Conservation (phyloP, 2,329 filamentous ascomycete species). For the Gliomastix tumulicola region DNA sequence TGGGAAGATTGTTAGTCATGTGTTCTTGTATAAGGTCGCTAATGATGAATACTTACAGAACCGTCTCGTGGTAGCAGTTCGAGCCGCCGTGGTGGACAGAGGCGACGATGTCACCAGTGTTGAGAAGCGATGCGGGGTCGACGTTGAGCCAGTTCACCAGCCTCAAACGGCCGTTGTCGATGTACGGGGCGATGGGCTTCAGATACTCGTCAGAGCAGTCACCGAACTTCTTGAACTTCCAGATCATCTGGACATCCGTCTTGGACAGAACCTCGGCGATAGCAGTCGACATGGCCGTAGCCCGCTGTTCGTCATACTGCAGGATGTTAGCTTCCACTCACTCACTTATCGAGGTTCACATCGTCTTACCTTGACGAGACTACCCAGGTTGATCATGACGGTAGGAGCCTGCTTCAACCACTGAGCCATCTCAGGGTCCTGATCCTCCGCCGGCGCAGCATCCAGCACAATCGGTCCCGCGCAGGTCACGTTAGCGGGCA, state of each 20-base stretch:
- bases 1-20: conserved; percentile 9
- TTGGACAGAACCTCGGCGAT: conserved; percentile 8
- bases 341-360: too few species aligned
- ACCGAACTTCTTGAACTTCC: conserved; percentile 11
- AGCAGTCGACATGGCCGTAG: conserved; percentile 11
- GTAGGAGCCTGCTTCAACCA: conserved; percentile 14
- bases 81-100: conserved; percentile 26
- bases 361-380: too few species aligned
- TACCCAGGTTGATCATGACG: conserved; percentile 17
- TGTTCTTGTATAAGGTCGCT: background rate
- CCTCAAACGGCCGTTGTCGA: conserved; percentile 7
- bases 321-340: too few species aligned
- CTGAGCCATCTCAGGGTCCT: conserved; percentile 12
- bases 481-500: conserved; percentile 10
- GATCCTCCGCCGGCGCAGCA: conserved; percentile 10
- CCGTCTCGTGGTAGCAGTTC: conserved; percentile 30
- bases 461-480: conserved; percentile 13
- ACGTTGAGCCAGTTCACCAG: conserved; percentile 13
- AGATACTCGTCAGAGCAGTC: conserved; percentile 4
- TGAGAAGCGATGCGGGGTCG: conserved; percentile 18
- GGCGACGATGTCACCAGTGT: conserved; percentile 18
- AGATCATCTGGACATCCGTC: conserved; percentile 15
- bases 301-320: conserved; percentile 9
- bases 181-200: conserved; percentile 4
- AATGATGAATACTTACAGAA: conserved; percentile 20